These are phyloP conservation scores for Ganoderma meredithae DNA, from an alignment of 1,284 basidiomycete species.

Conservation along the genomic window DNA sequence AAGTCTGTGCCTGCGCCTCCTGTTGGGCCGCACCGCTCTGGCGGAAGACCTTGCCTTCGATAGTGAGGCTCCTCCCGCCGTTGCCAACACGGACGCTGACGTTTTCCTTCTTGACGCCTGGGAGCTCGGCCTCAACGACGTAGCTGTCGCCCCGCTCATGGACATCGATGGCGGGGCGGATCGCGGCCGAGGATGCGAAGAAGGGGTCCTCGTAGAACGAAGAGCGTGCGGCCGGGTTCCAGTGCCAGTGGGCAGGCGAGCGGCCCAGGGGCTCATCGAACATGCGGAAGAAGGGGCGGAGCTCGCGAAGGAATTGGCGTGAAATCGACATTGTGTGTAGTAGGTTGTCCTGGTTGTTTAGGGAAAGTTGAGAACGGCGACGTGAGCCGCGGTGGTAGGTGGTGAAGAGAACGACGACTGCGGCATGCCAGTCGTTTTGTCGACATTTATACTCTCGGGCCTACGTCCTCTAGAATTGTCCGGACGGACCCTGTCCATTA, in stretches of 20 bases:
- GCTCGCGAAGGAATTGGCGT: constrained; percentile 73
- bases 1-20: constrained; percentile 8
- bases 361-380: not conserved
- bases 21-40: constrained; percentile 33
- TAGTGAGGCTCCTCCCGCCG: constrained; percentile 72
- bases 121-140: constrained; percentile 77
- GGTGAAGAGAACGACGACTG: not conserved
- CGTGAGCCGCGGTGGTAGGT: not conserved
- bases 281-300: constrained; percentile 77
- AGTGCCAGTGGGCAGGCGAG: constrained; percentile 41
- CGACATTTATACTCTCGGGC: not conserved
- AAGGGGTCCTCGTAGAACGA: constrained; percentile 61
- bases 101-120: constrained; percentile 81
- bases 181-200: constrained; percentile 41
- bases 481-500: constrained; percentile 6
- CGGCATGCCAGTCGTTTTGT: not conserved
- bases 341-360: not conserved
- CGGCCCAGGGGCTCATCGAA: constrained; percentile 69
- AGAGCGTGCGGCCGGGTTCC: constrained; percentile 43
- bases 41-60: constrained; percentile 66
- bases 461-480: constrained; percentile 17
- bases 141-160: constrained; percentile 71
- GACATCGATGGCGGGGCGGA: constrained; percentile 68
- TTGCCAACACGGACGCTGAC: constrained; percentile 75
- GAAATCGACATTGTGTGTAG: constrained; percentile 38